Conservation (phyloP, 345 rosid genomes). For the Stellera chamaejasme region DNA sequence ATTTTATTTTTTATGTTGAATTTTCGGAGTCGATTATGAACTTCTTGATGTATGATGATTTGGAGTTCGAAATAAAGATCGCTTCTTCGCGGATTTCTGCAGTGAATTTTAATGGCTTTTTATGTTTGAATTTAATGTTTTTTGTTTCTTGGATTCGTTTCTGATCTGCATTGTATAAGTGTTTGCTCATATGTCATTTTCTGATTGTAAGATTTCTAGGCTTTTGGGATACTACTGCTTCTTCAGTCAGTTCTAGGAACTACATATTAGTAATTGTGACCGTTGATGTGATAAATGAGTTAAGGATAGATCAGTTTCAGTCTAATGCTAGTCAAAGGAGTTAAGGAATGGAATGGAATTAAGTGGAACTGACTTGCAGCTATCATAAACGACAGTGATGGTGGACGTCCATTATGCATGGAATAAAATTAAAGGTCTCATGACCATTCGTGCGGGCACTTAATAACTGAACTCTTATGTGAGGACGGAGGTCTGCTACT, state of each 20-base stretch:
- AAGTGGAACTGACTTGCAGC: background rate
- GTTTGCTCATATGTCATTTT: background rate
- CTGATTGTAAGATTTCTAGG: background rate
- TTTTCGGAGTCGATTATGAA: background rate
- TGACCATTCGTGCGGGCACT: too few relatives aligned
- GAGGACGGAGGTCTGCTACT: too few relatives aligned
- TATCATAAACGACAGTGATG: too few relatives aligned
- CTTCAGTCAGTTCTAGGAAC: background rate
- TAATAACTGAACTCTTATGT: too few relatives aligned
- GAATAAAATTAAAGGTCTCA: too few relatives aligned
- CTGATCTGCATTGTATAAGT: constrained; percentile 2
- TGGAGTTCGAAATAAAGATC: constrained; percentile 1
- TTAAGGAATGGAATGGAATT: background rate
- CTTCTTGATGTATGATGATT: background rate
- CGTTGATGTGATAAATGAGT: background rate
- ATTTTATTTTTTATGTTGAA: background rate
- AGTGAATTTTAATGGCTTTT: background rate
- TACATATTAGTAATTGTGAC: too few relatives aligned
- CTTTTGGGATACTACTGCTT: background rate
- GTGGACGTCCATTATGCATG: too few relatives aligned
- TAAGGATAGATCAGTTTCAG: background rate
- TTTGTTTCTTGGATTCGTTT: background rate
- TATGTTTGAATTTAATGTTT: background rate
- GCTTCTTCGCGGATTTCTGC: background rate
- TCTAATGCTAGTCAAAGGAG: background rate